Conservation (phyloP, 176 grass and related monocot species). For the Oryza meridionalis region DNA sequence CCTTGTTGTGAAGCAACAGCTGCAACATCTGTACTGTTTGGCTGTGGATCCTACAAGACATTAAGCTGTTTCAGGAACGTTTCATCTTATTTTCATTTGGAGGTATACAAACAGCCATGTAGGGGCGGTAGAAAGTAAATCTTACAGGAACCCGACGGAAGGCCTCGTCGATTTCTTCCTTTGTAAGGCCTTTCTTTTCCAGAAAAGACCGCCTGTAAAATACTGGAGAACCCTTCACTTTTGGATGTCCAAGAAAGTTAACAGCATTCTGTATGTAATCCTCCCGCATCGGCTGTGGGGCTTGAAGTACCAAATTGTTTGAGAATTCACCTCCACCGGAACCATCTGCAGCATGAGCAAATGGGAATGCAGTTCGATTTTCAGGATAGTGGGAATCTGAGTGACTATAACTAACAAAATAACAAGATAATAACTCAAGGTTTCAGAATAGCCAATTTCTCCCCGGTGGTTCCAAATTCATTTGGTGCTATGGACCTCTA, state of each 20-base stretch:
- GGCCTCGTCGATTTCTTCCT: conserved; percentile 88
- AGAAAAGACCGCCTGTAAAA: conserved; percentile 77
- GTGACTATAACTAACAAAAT: neutral
- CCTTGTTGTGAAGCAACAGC: conserved; percentile 49
- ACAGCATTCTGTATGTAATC: conserved; percentile 90
- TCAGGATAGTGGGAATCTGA: neutral
- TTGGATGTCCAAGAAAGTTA: conserved; percentile 88
- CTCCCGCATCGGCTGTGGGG: conserved; percentile 58
- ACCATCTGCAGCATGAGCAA: conserved; percentile 27
- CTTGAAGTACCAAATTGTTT: conserved; percentile 38
- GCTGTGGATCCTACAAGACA: conserved; percentile 62
- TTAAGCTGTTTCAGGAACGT: conserved; percentile 32
- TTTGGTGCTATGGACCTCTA: neutral
- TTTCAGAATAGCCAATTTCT: neutral
- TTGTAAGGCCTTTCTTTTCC: conserved; percentile 83
- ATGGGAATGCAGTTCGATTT: neutral
- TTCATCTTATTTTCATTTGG: neutral
- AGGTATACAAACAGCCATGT: neutral
- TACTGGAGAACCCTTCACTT: conserved; percentile 72
- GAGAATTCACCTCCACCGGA: conserved; percentile 31
- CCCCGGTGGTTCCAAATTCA: neutral
- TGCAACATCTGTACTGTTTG: conserved; percentile 49
- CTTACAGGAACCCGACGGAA: conserved; percentile 84
- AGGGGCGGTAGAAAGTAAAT: neutral
- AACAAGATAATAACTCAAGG: neutral